These are phyloP conservation scores for Epichloe aotearoae DNA, from an alignment of 2,329 filamentous ascomycete genomes.

Conservation along the genomic window DNA sequence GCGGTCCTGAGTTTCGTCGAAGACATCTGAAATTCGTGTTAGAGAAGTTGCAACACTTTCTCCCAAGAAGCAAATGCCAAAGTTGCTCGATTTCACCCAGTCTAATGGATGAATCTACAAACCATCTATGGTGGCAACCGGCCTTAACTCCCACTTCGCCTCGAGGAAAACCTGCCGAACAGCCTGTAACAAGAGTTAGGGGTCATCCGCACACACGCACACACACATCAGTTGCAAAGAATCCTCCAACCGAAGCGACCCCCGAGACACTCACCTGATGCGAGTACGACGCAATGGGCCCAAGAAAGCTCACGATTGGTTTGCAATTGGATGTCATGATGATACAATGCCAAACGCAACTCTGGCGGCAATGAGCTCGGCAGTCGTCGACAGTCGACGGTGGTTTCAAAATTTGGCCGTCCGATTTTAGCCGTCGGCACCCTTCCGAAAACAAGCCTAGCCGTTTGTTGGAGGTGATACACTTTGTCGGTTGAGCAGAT, in stretches of 20 bases:
- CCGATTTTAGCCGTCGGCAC: not conserved
- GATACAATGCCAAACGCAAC: not conserved
- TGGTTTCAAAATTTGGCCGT: too few species aligned
- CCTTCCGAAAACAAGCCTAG: not conserved
- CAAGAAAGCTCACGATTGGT: slow-evolving; percentile 35
- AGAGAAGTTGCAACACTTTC: not conserved
- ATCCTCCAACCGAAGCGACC: not conserved
- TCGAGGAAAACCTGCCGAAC: slow-evolving; percentile 34
- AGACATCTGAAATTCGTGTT: slow-evolving; percentile 48
- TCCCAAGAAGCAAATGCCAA: not conserved
- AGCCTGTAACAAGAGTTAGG: slow-evolving; percentile 23
- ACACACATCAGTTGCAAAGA: not conserved
- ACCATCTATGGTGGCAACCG: slow-evolving; percentile 39
- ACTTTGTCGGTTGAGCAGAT: not conserved
- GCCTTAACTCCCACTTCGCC: slow-evolving; percentile 32
- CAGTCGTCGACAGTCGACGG: not conserved
- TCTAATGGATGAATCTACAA: slow-evolving; percentile 8
- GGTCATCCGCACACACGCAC: too few species aligned
- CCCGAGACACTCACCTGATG: slow-evolving; percentile 29
- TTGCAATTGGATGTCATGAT: slow-evolving; percentile 19
- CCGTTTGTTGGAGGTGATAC: not conserved
- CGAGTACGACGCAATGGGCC: slow-evolving; percentile 35
- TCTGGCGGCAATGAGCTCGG: not conserved
- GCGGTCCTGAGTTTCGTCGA: slow-evolving; percentile 59
- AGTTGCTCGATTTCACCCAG: not conserved